Conservation (phyloP, 257 asterid species). For the Nicotiana tabacum region DNA sequence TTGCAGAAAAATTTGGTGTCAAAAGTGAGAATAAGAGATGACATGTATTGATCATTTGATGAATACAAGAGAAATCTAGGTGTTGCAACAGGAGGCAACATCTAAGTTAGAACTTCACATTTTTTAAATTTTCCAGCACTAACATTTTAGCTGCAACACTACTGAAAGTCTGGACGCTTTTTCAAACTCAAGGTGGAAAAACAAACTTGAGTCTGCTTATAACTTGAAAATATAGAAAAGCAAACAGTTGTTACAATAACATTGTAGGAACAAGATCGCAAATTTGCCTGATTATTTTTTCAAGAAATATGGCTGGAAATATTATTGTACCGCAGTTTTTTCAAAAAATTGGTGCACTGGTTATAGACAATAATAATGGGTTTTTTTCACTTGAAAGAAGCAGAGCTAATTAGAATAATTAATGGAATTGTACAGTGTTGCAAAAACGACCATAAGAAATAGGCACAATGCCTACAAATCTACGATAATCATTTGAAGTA, state of each 20-base stretch:
- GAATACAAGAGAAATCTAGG: not conserved
- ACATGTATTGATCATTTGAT: not conserved
- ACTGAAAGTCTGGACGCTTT: not conserved
- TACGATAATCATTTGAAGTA: too few relatives aligned
- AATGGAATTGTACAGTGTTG: not conserved
- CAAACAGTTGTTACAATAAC: not conserved
- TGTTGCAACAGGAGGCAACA: not conserved
- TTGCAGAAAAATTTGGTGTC: not conserved
- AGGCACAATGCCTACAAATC: too few relatives aligned
- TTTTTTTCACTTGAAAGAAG: too few relatives aligned
- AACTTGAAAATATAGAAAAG: too few relatives aligned
- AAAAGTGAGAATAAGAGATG: not conserved
- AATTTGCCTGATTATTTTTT: not conserved
- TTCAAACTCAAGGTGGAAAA: not conserved
- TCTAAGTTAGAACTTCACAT: not conserved
- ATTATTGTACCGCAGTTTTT: too few relatives aligned
- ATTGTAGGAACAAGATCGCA: not conserved
- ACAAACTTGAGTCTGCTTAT: not conserved
- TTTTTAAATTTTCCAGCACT: not conserved
- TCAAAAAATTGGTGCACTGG: too few relatives aligned
- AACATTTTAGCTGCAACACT: not conserved
- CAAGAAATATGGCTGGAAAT: too few relatives aligned
- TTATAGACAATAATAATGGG: too few relatives aligned
- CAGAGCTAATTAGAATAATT: too few relatives aligned
- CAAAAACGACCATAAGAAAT: not conserved